Evolutionary conservation across 768 basidiomycete genomes (phyloP), one percentile per base, ranked within the genome.

Genomic region (Xanthoconium stramineum): DNA sequence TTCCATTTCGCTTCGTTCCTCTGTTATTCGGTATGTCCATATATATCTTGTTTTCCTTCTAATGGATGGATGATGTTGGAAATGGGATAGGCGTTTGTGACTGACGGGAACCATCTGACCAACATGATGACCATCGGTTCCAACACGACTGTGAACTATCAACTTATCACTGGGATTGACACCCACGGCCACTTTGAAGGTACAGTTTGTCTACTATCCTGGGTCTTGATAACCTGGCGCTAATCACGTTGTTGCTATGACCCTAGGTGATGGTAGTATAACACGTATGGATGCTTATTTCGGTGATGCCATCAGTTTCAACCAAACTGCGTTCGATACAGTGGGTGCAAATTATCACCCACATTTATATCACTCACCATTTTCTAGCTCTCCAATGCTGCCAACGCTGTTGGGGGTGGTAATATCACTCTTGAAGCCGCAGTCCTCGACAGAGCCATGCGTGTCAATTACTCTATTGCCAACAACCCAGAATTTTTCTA

Each of bases 181-280:
- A 66, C 53, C 19, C 65, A 68, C 12, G 58, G 66, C 5, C 61
- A 55, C 33, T 63, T 66, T 32, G 66, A 67, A 61, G 64, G 66
- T 52, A 50, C 28, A 10, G 1, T 42, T 37, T 35, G 12, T 35
- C 9, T 12, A 35, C 20, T n/a, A 19, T 24, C 42, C 10, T 24
- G 24, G 24, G 24, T 24, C 28, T 11, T 43, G 42, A 13, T 24
- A 14, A 24, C 24, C 12, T 24, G 14, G 24, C 14, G 12, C 43
- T 32, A 11, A 35, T 47, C 32, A 13, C 17, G 20, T 2, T 47
- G 42, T 17, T 4, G 3, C 6, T 13, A 20, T 9, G 12, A 20
- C 5, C 11, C 32, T 19, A 52, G 33, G 50, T 24, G 24, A 24
- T 24, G 24, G 2, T 24, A 24, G 24, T 24, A 24, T 24, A 24